Evolutionary conservation across 768 basidiomycete genomes (phyloP).

Genomic region (Lyophyllum semitale): DNA sequence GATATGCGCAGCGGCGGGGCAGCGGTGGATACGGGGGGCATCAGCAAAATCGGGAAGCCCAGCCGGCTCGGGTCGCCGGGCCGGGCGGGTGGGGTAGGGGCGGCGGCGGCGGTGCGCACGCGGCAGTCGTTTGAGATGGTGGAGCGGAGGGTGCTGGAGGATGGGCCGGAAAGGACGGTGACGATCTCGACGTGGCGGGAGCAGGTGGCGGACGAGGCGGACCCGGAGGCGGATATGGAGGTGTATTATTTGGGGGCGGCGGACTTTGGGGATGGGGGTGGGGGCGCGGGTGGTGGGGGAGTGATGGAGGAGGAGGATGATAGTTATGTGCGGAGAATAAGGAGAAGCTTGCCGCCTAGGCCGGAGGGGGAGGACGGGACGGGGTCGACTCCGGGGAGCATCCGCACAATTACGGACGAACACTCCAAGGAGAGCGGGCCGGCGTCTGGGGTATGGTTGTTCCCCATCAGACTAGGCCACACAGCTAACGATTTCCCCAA

Average conservation of each 20-base stretch:
- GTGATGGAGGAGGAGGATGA: constrained; percentile 10
- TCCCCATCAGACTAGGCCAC: too few species aligned
- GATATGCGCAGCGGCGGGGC: constrained; percentile 13
- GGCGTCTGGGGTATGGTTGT: neutral
- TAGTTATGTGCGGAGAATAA: neutral
- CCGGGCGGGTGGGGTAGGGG: neutral
- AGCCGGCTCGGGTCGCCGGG: constrained; percentile 18
- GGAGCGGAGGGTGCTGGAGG: constrained; percentile 42
- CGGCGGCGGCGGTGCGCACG: constrained; percentile 23
- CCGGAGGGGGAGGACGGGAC: neutral
- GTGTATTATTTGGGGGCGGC: constrained; percentile 45
- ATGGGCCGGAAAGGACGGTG: constrained; percentile 51
- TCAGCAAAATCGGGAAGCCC: constrained; percentile 24
- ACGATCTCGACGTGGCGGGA: constrained; percentile 61
- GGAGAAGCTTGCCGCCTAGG: constrained; percentile 4
- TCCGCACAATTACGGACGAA: constrained; percentile 17
- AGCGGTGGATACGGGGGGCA: constrained; percentile 12
- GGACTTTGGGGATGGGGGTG: constrained; percentile 26
- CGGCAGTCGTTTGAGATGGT: constrained; percentile 46
- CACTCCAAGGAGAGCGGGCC: constrained; percentile 4
- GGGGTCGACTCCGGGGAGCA: constrained; percentile 8
- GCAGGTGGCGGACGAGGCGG: constrained; percentile 44
- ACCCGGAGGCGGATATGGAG: constrained; percentile 40
- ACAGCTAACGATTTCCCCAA: neutral
- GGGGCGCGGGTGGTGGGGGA: neutral